Percentiles rank a stretch among this genome's conserved stretches.
phyloP scores from a whole-genome alignment of 257 asterid genomes.

The Osmanthus fragrans region DNA sequence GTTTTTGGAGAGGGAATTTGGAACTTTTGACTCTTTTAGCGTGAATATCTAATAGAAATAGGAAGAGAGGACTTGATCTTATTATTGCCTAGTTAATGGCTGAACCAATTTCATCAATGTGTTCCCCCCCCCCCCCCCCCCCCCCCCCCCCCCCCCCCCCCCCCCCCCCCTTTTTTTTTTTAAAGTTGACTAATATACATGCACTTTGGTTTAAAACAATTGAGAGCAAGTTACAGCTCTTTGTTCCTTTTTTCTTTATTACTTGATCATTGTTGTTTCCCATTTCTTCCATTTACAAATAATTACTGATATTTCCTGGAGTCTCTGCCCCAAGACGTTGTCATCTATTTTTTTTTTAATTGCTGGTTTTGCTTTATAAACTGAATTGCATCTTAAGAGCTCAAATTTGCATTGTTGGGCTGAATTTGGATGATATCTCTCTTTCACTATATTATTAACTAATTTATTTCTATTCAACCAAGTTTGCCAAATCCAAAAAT shows the following conservation, averaged over 20 bases:
- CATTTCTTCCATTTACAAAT: neutral
- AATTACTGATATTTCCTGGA: neutral
- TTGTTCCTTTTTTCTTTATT: neutral
- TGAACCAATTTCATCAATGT: too few species aligned
- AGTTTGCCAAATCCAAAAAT: neutral
- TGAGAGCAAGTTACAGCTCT: neutral
- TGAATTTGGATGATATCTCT: slow-evolving; percentile 9
- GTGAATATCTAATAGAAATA: neutral
- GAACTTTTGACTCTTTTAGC: neutral
- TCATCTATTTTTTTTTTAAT: neutral
- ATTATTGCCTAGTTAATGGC: neutral
- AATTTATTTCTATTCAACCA: neutral
- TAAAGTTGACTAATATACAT: neutral
- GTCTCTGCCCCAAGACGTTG: neutral
- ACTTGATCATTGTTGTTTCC: neutral
- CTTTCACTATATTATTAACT: neutral
- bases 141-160: too few species aligned
- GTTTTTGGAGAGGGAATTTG: neutral
- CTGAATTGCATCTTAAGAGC: neutral
- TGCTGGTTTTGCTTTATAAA: neutral
- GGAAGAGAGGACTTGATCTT: neutral
- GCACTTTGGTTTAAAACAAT: neutral
- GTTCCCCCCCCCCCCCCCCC: too few species aligned
- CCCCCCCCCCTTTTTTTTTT: too few species aligned
- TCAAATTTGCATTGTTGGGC: neutral